These are phyloP conservation scores for Monosporascus sp. DNA, from an alignment of 2,329 filamentous ascomycete species.

Conservation along the genomic window DNA sequence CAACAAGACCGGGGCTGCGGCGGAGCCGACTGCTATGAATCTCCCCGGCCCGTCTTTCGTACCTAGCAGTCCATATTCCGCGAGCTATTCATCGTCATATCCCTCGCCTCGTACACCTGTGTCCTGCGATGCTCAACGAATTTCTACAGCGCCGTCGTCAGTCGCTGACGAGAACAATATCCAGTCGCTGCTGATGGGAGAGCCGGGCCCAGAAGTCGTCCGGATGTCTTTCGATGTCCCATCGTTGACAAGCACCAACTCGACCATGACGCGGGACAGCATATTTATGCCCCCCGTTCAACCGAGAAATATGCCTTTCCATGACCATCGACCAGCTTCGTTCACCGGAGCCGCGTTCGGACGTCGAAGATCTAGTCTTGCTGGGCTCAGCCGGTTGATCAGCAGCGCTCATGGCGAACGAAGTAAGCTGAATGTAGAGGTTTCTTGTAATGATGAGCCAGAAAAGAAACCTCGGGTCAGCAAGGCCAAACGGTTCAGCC, in stretches of 20 bases:
- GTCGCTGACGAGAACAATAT: slow-evolving; percentile 66
- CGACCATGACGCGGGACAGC: slow-evolving; percentile 70
- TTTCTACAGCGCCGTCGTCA: slow-evolving; percentile 72
- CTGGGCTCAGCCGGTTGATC: slow-evolving; percentile 70
- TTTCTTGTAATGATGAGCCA: slow-evolving; percentile 49
- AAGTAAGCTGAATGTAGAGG: slow-evolving; percentile 69
- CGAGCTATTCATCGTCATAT: slow-evolving; percentile 59
- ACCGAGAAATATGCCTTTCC: slow-evolving; percentile 37
- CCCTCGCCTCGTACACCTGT: slow-evolving; percentile 65
- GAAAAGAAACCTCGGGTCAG: slow-evolving; percentile 55
- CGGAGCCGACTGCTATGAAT: slow-evolving; percentile 44
- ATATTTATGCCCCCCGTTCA: slow-evolving; percentile 34
- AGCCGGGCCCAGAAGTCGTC: slow-evolving; percentile 63
- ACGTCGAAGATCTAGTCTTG: slow-evolving; percentile 69
- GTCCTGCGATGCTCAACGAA: slow-evolving; percentile 65
- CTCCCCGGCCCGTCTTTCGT: slow-evolving; percentile 39
- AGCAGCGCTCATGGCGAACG: slow-evolving; percentile 69
- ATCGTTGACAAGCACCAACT: slow-evolving; percentile 69
- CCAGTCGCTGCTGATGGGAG: slow-evolving; percentile 66
- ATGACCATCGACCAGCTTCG: slow-evolving; percentile 56
- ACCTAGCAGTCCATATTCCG: slow-evolving; percentile 61
- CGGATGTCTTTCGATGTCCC: slow-evolving; percentile 70
- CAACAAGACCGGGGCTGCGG: slow-evolving; percentile 42
- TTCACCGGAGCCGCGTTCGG: slow-evolving; percentile 59
- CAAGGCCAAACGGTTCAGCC: slow-evolving; percentile 65